Percentiles rank a stretch among this genome's conserved stretches.
Evolutionary conservation across 2,329 filamentous ascomycete species (phyloP).

Genomic region (Stagonosporopsis vannaccii): DNA sequence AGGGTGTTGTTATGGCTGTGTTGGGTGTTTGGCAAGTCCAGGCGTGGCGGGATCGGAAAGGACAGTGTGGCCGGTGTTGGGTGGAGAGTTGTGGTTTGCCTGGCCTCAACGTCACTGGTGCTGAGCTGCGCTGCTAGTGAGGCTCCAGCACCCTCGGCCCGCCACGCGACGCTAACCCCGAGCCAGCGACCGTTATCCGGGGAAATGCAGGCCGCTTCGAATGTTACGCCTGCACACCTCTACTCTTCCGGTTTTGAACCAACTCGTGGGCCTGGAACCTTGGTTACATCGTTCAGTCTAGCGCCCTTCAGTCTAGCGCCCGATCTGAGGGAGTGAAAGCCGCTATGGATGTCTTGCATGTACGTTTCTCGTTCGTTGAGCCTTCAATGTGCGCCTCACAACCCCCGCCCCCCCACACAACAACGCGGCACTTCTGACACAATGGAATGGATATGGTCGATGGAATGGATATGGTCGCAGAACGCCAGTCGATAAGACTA

Average conservation of each 20-base stretch:
- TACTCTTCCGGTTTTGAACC: too few relatives aligned
- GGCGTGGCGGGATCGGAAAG: background rate
- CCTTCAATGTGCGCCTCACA: too few relatives aligned
- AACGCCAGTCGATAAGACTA: conserved; percentile 12
- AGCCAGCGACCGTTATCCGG: background rate
- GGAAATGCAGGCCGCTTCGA: conserved; percentile 7
- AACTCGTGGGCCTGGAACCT: too few relatives aligned
- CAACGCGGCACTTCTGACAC: too few relatives aligned
- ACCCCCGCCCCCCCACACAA: too few relatives aligned
- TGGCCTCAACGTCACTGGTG: conserved; percentile 16
- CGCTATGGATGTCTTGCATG: too few relatives aligned
- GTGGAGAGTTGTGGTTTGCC: conserved; percentile 1
- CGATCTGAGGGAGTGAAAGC: too few relatives aligned
- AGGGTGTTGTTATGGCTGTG: background rate
- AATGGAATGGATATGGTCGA: too few relatives aligned
- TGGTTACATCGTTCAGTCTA: too few relatives aligned
- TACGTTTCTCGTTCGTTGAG: too few relatives aligned
- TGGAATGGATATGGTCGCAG: background rate
- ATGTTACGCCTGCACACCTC: background rate
- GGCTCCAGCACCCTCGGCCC: conserved; percentile 8
- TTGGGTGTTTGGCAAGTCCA: background rate
- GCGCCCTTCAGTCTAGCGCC: too few relatives aligned
- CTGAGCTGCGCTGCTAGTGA: conserved; percentile 2
- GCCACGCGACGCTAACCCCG: conserved; percentile 15
- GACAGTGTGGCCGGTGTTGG: conserved; percentile 8